Percentiles rank a stretch among this genome's conserved stretches.
phyloP scores from a whole-genome alignment of 352 stramenopile species.

The Globisporangium uncinulatum region DNA sequence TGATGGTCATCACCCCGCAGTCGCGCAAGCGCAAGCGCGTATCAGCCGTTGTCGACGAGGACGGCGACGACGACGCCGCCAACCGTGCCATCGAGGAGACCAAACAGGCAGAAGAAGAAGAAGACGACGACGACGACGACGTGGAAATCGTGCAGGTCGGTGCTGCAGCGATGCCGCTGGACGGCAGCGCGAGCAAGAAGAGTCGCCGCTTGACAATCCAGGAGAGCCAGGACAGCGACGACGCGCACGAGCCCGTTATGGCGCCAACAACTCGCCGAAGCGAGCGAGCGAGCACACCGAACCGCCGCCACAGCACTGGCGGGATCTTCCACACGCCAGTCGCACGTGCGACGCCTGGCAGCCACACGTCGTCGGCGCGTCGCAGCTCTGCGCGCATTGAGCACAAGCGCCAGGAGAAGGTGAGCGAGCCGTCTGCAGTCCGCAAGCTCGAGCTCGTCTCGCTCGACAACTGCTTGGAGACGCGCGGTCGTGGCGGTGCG shows the following conservation, averaged over 20 bases:
- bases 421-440: slow-evolving; percentile 18
- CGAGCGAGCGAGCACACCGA: slow-evolving; percentile 2
- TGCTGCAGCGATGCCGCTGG: slow-evolving; percentile 13
- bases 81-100: not conserved
- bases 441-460: slow-evolving; percentile 58
- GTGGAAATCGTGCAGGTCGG: slow-evolving; percentile 44
- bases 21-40: slow-evolving; percentile 53
- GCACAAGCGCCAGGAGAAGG: slow-evolving; percentile 44
- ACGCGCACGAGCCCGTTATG: not conserved
- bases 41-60: slow-evolving; percentile 47
- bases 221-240: slow-evolving; percentile 55
- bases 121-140: slow-evolving; percentile 46
- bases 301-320: slow-evolving; percentile 3
- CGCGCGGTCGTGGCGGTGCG: slow-evolving; percentile 13
- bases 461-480: slow-evolving; percentile 64
- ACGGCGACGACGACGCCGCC: slow-evolving; percentile 37
- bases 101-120: slow-evolving; percentile 11
- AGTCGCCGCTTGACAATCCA: slow-evolving; percentile 32
- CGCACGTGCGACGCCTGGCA: slow-evolving; percentile 6
- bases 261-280: slow-evolving; percentile 2
- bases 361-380: slow-evolving; percentile 31
- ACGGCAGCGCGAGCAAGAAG: slow-evolving; percentile 23
- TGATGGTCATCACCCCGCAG: slow-evolving; percentile 51
- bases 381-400: slow-evolving; percentile 57
- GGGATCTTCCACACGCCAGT: not conserved